Evolutionary conservation across 495 filamentous ascomycete species (phyloP).

Genomic region (Geopyxis carbonaria): DNA sequence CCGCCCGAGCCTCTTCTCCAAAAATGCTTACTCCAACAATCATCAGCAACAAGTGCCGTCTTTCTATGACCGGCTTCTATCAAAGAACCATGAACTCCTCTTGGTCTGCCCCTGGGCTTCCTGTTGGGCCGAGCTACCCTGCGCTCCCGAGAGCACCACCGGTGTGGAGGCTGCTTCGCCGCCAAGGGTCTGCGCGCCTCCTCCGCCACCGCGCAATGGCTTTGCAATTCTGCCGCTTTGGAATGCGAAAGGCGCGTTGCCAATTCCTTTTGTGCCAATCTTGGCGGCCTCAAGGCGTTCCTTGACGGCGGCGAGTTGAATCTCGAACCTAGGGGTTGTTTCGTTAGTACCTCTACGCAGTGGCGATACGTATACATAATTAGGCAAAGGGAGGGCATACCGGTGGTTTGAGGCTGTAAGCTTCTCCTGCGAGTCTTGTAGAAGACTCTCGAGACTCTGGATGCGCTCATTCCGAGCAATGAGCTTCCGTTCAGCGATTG

Average conservation of each 20-base stretch:
- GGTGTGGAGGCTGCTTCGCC: conserved; percentile 34
- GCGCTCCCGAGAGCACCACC: conserved; percentile 32
- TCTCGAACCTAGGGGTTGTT: conserved; percentile 58
- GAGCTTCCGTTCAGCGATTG: conserved; percentile 92
- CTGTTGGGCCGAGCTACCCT: conserved; percentile 21
- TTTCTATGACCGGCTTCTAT: conserved; percentile 16
- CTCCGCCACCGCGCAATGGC: conserved; percentile 82
- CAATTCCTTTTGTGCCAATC: conserved; percentile 64
- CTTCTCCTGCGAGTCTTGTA: conserved; percentile 96
- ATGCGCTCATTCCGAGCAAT: conserved; percentile 95
- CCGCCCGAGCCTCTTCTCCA: too few species aligned
- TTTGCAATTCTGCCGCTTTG: conserved; percentile 80
- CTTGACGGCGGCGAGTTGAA: conserved; percentile 90
- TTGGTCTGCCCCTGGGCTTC: conserved; percentile 21
- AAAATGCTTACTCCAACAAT: too few species aligned
- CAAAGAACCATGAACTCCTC: conserved; percentile 23
- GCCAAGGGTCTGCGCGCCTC: conserved; percentile 15
- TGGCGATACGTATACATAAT: conserved; percentile 1
- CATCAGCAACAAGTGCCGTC: too few species aligned
- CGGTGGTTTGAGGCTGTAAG: conserved; percentile 86
- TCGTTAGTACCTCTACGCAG: conserved; percentile 9
- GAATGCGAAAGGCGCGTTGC: conserved; percentile 58
- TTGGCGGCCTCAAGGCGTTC: conserved; percentile 94
- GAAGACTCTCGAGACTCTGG: conserved; percentile 69
- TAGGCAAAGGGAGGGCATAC: conserved; percentile 35